Conservation (phyloP, 345 rosid species). For the Dimocarpus longan region DNA sequence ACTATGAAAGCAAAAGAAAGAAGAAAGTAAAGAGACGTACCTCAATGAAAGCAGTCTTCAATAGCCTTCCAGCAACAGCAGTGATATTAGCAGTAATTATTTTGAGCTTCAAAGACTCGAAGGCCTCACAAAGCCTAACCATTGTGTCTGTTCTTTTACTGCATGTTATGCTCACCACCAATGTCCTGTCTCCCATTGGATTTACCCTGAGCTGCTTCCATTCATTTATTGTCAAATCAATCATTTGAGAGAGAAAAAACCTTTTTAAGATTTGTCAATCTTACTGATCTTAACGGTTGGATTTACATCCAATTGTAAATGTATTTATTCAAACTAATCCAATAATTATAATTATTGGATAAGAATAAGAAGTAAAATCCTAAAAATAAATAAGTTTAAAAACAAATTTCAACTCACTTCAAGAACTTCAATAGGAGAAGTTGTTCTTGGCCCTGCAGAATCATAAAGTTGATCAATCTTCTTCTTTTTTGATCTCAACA, state of each 20-base stretch:
- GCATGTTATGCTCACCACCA: constrained; percentile 83
- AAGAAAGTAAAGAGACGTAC: constrained; percentile 34
- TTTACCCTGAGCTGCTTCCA: constrained; percentile 64
- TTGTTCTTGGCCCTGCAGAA: constrained; percentile 38
- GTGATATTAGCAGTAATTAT: constrained; percentile 76
- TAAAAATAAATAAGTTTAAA: no score
- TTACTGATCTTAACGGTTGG: no score
- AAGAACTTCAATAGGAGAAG: constrained; percentile 67
- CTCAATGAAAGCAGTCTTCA: constrained; percentile 83
- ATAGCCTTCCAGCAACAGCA: constrained; percentile 68
- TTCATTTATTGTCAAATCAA: not conserved
- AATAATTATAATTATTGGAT: no score
- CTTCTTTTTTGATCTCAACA: constrained; percentile 75
- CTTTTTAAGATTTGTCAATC: no score
- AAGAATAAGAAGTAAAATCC: no score
- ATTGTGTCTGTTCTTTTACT: constrained; percentile 79
- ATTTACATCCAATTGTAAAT: no score
- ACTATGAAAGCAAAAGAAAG: not conserved
- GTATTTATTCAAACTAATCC: no score
- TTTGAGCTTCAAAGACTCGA: constrained; percentile 78
- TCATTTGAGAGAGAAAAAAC: no score
- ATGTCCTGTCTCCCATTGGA: constrained; percentile 67
- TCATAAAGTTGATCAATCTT: constrained; percentile 43
- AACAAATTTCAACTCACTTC: constrained; percentile 28
- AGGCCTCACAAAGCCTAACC: constrained; percentile 82